Evolutionary conservation across 345 rosid species (phyloP), one percentile per base, ranked within the genome.

Genomic region (Camelina laxa): DNA sequence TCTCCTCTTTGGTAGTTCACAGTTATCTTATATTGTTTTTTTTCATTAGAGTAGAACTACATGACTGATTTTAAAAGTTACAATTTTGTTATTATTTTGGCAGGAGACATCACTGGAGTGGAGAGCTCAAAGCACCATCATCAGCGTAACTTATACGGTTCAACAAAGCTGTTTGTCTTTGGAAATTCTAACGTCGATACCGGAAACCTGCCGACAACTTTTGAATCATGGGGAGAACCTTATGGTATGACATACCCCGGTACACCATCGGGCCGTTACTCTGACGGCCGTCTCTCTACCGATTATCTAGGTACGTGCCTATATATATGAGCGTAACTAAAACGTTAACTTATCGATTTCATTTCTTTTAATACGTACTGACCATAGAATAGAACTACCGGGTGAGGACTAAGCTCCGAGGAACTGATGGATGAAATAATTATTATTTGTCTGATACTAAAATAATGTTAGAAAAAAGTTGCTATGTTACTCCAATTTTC

Each of bases 131-230:
- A 39, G 6, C 44, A 53, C 19, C 47, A 22, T 36, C 68, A 64
- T 64, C 60, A 38, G 48, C n/a, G 21, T 14, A 57, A 24, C 19
- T 70, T 42, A 38, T 22, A 24, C 16, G 57, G 45, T n/a, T 81
- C 84, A 56, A 72, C 55, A 39, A 85, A 74, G 74, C 75, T 85
- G 39, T 84, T 87, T 41, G 91, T 81, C 19, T 87, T 85, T 21
- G 91, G 91, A 31, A 86, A 85, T 73, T 87, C 91, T 1, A 85
- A 82, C 24, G 86, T 72, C 1, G 91, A 85, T 74, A 83, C 88
- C 1, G 87, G 91, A n/a, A 87, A 87, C 81, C 74, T 49, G 31
- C 12, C 24, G 2, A 74, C 16, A 15, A 33, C 70, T 14, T 33
- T 31, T 9, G 39, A 31, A 31, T 6, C 88, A 0, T 87, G 91